Conservation (phyloP, 805 yeast species). For the Starmerella sirachaensis region DNA sequence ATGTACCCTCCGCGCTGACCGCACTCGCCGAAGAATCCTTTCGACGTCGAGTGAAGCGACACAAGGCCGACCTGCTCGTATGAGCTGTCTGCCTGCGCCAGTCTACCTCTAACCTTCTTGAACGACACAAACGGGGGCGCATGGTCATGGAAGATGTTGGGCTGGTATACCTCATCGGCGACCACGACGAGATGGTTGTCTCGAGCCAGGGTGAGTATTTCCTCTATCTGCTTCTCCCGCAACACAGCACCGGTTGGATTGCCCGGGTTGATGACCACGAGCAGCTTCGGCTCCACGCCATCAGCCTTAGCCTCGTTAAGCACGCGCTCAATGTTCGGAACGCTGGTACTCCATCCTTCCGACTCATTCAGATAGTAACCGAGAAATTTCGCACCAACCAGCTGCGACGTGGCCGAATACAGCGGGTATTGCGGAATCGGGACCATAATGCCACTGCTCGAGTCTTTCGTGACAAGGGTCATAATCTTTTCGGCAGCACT, state of each 20-base stretch:
- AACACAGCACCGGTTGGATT: slow-evolving; percentile 94
- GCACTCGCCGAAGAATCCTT: slow-evolving; percentile 96
- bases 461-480: slow-evolving; percentile 49
- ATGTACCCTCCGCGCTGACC: slow-evolving; percentile 99
- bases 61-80: slow-evolving; percentile 75
- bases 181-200: slow-evolving; percentile 72
- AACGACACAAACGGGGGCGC: slow-evolving; percentile 57
- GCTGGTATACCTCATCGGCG: slow-evolving; percentile 98
- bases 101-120: slow-evolving; percentile 60
- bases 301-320: slow-evolving; percentile 38
- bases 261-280: slow-evolving; percentile 95
- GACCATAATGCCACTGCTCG: slow-evolving; percentile 64
- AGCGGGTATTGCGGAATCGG: slow-evolving; percentile 98
- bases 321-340: slow-evolving; percentile 46
- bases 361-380: slow-evolving; percentile 80
- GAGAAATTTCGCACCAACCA: slow-evolving; percentile 69
- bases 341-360: slow-evolving; percentile 72
- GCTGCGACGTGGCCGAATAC: slow-evolving; percentile 85
- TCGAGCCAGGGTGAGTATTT: slow-evolving; percentile 69
- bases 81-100: slow-evolving; percentile 40
- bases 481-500: slow-evolving; percentile 77
- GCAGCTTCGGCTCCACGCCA: slow-evolving; percentile 56
- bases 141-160: slow-evolving; percentile 63
- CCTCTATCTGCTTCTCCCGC: slow-evolving; percentile 50
- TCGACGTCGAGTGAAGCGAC: slow-evolving; percentile 92